Base-by-base conservation (phyloP, 2,329 filamentous ascomycete species). In the Rasamsonia emersonii region DNA sequence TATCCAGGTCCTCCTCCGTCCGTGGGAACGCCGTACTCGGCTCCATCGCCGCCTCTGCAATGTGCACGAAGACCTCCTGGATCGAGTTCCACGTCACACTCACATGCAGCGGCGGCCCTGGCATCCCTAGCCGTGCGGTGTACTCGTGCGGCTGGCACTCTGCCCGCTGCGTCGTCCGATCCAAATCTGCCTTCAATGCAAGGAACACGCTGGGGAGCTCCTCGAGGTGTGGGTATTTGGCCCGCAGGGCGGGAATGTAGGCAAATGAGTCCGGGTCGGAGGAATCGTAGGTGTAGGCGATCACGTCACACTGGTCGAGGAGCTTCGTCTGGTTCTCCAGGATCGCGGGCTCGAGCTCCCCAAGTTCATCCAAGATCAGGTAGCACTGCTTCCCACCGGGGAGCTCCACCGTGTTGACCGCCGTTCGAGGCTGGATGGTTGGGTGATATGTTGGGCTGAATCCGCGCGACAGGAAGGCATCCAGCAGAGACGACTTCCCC, bases 351-450 rank as follows among this genome's bases (percentile, higher is more conserved):
- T 96, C 91, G n/a, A 94, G 69, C 58, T 96, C 86, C 19, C 91
- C 91, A 1, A 96, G 78, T 59, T 98, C 91, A 51, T 94, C 85
- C 15, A 96, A 70, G 37, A 98, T 96, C 19, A 98, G 71, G 53
- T 98, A 96, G 57, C 88, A 93, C 61, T 98, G 91, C 56, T 93
- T 94, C 31, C 91, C 91, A 7, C 91, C 91, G 27, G 86, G 86
- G 1, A 98, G 73, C 54, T 98, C 91, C 11, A 98, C 91, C 36
- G 85, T 94, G 56, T 98, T 96, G 43, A 98, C 91, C 0, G 86
- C 88, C 3, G 85, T 83, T 8, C 86, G 82, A 2, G 91, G 86
- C 51, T 94, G 91, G 56, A 98, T 96, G 3, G 91, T 98, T 0
- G 91, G 91, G 40, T 83, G 81, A 54, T 96, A 93, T 5, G 85